Evolutionary conservation across 176 grass and related monocot species (phyloP).

Genomic region (Alopecurus myosuroides): DNA sequence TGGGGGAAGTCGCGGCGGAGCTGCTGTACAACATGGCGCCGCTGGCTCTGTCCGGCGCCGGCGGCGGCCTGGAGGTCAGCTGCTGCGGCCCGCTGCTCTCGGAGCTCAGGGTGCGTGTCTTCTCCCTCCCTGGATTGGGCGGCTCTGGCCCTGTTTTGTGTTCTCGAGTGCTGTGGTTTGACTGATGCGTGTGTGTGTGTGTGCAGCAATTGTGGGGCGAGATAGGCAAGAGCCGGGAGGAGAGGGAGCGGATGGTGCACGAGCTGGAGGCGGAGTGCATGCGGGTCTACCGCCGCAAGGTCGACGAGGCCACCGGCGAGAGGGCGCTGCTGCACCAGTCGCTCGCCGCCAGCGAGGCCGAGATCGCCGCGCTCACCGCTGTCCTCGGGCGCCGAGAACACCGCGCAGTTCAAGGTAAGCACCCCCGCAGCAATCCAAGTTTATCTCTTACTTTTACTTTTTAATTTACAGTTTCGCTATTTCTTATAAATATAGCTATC

Average conservation of each 20-base stretch:
- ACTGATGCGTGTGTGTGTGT: too few species aligned
- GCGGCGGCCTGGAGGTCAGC: background rate
- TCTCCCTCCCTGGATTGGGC: background rate
- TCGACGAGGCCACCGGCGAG: constrained; percentile 53
- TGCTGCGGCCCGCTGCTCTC: constrained; percentile 27
- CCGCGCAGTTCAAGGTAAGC: constrained; percentile 41
- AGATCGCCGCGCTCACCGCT: constrained; percentile 53
- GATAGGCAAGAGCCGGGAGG: constrained; percentile 52
- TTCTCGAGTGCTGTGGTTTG: background rate
- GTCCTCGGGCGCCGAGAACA: constrained; percentile 45
- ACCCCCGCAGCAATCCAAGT: too few species aligned
- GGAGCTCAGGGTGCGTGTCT: constrained; percentile 40
- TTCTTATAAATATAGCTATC: too few species aligned
- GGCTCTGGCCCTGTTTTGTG: background rate
- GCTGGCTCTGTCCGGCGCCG: background rate
- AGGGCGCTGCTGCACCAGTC: constrained; percentile 53
- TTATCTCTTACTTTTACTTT: too few species aligned
- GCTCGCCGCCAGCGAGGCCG: constrained; percentile 52
- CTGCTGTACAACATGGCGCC: constrained; percentile 29
- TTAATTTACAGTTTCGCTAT: too few species aligned
- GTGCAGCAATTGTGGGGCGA: constrained; percentile 63
- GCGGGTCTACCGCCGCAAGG: constrained; percentile 50
- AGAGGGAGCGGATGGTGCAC: constrained; percentile 40
- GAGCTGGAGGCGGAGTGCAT: constrained; percentile 67
- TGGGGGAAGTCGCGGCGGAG: constrained; percentile 44